These are phyloP conservation scores for Emericellopsis atlantica DNA, from an alignment of 2,329 filamentous ascomycete species.

Conservation along the genomic window DNA sequence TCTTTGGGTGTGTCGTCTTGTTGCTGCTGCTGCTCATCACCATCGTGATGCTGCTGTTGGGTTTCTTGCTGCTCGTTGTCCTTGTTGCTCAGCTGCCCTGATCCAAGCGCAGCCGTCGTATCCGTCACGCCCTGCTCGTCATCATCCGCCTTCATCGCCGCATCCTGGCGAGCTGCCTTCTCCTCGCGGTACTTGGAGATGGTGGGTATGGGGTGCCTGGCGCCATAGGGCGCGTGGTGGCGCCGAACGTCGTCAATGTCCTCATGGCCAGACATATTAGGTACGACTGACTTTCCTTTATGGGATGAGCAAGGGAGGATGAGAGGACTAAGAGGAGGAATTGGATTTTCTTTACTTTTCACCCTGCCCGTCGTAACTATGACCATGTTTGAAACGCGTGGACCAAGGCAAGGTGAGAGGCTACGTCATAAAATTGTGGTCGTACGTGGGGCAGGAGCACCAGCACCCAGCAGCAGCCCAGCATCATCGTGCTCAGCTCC, in stretches of 20 bases:
- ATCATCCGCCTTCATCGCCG: slow-evolving; percentile 16
- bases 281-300: too few relatives aligned
- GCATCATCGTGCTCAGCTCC: too few relatives aligned
- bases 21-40: not conserved
- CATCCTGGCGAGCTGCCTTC: slow-evolving; percentile 26
- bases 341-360: too few relatives aligned
- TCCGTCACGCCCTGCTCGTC: not conserved
- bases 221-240: slow-evolving; percentile 27
- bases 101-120: not conserved
- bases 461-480: too few relatives aligned
- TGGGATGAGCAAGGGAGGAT: not conserved
- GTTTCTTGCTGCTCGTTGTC: slow-evolving; percentile 3
- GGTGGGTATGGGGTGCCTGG: slow-evolving; percentile 31
- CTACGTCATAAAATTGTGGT: too few relatives aligned
- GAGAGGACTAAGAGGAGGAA: too few relatives aligned
- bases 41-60: not conserved
- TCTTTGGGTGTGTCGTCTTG: slow-evolving; percentile 13
- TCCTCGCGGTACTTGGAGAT: slow-evolving; percentile 35
- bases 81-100: slow-evolving; percentile 11
- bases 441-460: too few relatives aligned
- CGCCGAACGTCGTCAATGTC: slow-evolving; percentile 23
- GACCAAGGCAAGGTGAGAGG: too few relatives aligned
- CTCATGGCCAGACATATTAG: slow-evolving; percentile 8
- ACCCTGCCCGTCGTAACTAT: too few relatives aligned
- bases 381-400: too few relatives aligned